These are phyloP conservation scores for Suillus clintonianus DNA, from an alignment of 768 basidiomycete species.

Conservation along the genomic window DNA sequence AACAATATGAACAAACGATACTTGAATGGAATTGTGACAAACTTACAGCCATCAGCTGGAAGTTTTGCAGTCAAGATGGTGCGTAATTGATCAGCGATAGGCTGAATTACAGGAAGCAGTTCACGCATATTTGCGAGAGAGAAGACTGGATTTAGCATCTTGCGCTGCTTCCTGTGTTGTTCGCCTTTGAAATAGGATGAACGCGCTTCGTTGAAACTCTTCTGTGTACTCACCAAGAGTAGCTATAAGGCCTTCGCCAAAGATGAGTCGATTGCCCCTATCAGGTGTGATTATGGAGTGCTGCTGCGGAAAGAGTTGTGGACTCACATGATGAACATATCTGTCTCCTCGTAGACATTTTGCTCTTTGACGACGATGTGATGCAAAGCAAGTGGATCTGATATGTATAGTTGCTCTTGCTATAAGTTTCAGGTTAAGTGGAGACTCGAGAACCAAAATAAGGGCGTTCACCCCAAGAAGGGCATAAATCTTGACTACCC, in stretches of 20 bases:
- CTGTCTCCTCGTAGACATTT: conserved; percentile 38
- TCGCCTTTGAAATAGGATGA: conserved; percentile 19
- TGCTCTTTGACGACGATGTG: conserved; percentile 40
- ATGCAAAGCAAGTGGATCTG: conserved; percentile 40
- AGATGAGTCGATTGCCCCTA: conserved; percentile 33
- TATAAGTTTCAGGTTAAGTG: conserved; percentile 9
- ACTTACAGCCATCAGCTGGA: conserved; percentile 23
- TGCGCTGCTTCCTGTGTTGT: conserved; percentile 33
- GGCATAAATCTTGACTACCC: conserved; percentile 35
- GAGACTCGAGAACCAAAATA: not conserved
- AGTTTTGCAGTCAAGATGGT: conserved; percentile 21
- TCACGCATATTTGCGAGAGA: conserved; percentile 32
- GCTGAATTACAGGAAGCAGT: conserved; percentile 31
- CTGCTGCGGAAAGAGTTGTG: not conserved
- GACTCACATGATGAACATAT: conserved; percentile 34
- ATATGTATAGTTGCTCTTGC: conserved; percentile 35
- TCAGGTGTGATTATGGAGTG: not conserved
- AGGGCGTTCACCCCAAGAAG: conserved; percentile 32
- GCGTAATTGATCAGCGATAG: conserved; percentile 32
- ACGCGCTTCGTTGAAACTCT: not conserved
- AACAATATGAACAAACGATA: not conserved
- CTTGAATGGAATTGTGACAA: not conserved
- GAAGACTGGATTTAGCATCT: conserved; percentile 36
- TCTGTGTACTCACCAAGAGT: conserved; percentile 33
- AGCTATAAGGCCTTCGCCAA: conserved; percentile 39